Base-by-base conservation (phyloP, 2,329 filamentous ascomycete genomes). In the Phymatotrichopsis omnivora region DNA sequence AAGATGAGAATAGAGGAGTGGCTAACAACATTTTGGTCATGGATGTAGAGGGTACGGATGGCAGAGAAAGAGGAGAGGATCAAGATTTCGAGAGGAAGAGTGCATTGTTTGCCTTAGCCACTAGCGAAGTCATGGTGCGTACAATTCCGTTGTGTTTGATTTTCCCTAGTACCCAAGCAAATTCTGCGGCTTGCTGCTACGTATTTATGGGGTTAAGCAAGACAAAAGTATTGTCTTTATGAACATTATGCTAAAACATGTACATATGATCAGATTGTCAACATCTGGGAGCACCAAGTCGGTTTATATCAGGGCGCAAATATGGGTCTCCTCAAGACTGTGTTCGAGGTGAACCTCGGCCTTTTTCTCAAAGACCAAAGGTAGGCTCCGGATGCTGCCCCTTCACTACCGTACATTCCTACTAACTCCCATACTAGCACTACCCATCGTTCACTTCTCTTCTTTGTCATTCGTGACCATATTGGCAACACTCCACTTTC, bases 41-140 rank as follows among this genome's bases (percentile, higher is more conserved):
- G 91, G 91, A 98, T 62, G 91, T 98, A 32, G 91, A 98, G 66
- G 91, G 91, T 56, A 96, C 91, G 8, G 91, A 98, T 63, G 91
- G 91, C 41, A 78, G 91, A 57, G 91, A 98, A 68, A 76, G 91
- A 56, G 91, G 91, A 54, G 91, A 98, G 65, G 91, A 98, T 62
- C 91, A 98, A 65, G 91, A 98, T 63, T 98, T 98, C 65, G 91
- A 98, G 73, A 76, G 91, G 61, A 98, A 98, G 71, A 95, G 87
- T 64, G 91, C 91, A 19, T 74, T 98, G 16, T 98, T 98, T 67
- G 91, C 91, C 40, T 74, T 98, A 60, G 91, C 91, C 38, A 98
- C 91, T 14, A 96, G 89, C 63, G 91, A 98, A 68, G 89, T 98
- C 41, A 73, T 98, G 45, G 53, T 55, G 37, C 19, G 53, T 41